Conservation (phyloP, 75 land plant species). For the Azolla pinnata region DNA sequence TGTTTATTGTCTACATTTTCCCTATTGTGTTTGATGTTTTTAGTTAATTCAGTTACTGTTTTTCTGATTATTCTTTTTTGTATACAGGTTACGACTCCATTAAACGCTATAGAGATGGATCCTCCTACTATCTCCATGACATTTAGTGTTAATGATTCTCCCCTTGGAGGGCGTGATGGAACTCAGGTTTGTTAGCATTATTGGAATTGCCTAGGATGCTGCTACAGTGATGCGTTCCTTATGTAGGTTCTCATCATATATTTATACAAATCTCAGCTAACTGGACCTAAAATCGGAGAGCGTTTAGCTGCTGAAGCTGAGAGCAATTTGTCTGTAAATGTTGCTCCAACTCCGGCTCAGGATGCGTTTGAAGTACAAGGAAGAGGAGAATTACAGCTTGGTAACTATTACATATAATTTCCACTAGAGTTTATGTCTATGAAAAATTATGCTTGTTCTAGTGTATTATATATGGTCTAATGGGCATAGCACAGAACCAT, state of each 20-base stretch:
- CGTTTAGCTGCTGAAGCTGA: constrained; percentile 81
- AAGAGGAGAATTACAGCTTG: constrained; percentile 95
- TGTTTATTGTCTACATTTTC: background rate
- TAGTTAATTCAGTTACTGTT: background rate
- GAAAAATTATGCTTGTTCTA: too few species aligned
- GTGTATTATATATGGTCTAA: too few species aligned
- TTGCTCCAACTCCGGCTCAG: constrained; percentile 56
- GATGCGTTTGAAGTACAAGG: constrained; percentile 99
- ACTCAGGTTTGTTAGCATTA: too few species aligned
- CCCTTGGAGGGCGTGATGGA: constrained; percentile 93
- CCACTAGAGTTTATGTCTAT: too few species aligned
- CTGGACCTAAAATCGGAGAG: constrained; percentile 93
- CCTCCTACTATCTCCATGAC: constrained; percentile 99
- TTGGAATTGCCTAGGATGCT: too few species aligned
- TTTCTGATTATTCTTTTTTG: background rate
- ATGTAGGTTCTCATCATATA: background rate
- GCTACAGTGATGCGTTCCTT: background rate
- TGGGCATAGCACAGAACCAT: too few species aligned
- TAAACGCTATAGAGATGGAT: constrained; percentile 80
- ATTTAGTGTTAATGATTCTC: constrained; percentile 96
- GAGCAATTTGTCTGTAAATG: constrained; percentile 89
- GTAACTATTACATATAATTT: too few species aligned
- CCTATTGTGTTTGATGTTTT: background rate
- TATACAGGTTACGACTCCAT: constrained; percentile 51
- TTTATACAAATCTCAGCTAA: constrained; percentile 37